These are phyloP conservation scores for Mesostigma viride DNA, from an alignment of 139 green algal species.

Conservation along the genomic window DNA sequence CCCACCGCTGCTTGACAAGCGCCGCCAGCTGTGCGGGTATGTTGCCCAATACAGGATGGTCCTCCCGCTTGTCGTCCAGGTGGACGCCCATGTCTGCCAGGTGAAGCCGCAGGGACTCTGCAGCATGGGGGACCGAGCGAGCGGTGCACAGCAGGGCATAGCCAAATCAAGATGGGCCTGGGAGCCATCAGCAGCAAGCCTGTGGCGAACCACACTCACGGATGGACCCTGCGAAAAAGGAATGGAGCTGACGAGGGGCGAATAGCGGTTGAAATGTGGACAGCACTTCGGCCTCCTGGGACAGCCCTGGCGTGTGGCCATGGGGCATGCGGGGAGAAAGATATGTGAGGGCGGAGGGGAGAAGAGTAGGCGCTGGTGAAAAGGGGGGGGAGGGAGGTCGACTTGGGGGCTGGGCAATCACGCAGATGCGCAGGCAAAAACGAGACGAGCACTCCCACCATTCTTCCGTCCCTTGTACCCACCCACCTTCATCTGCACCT, in stretches of 20 bases:
- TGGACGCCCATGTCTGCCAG: conserved; percentile 12
- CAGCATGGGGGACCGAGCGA: neutral
- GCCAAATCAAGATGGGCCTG: neutral
- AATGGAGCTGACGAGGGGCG: neutral
- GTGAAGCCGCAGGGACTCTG: neutral
- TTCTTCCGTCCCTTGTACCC: too few species aligned
- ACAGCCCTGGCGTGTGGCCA: too few species aligned
- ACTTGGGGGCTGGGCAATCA: too few species aligned
- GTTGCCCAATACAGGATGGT: conserved; percentile 23
- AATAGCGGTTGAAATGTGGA: too few species aligned
- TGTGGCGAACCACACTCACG: neutral
- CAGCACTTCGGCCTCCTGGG: too few species aligned
- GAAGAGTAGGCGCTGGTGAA: too few species aligned
- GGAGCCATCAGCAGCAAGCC: neutral
- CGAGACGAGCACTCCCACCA: too few species aligned
- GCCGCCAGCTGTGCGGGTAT: conserved; percentile 4
- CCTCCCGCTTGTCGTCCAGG: conserved; percentile 9
- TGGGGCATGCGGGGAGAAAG: too few species aligned
- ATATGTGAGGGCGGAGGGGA: too few species aligned
- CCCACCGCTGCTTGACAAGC: conserved; percentile 21
- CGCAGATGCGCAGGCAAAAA: too few species aligned
- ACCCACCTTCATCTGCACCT: neutral
- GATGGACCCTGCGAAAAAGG: neutral
- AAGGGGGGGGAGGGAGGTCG: too few species aligned
- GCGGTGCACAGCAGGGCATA: neutral